phyloP scores from a whole-genome alignment of 371 early-diverging fungal genomes.

The Basidiobolus meristosporus region DNA sequence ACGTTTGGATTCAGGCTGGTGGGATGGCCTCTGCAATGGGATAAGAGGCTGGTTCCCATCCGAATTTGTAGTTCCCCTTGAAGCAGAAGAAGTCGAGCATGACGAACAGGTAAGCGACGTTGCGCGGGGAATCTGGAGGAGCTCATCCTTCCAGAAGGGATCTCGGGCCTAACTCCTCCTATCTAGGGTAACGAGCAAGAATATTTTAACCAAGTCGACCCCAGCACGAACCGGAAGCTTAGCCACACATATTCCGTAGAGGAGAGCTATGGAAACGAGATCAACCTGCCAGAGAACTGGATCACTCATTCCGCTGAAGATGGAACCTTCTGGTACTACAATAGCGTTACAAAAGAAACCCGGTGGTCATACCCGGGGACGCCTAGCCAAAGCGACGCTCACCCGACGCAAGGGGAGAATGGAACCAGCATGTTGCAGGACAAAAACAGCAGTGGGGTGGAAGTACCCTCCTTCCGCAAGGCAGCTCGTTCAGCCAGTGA shows the following conservation, averaged over 20 bases:
- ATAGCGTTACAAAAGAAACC: conserved; percentile 20
- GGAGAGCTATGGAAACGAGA: no score
- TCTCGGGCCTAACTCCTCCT: no score
- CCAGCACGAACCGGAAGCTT: no score
- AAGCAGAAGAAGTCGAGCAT: conserved; percentile 4
- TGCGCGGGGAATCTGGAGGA: no score
- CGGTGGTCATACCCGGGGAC: conserved; percentile 15
- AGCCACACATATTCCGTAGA: no score
- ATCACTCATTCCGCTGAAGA: conserved; percentile 16
- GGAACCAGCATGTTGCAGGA: conserved; percentile 11
- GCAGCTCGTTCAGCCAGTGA: not conserved
- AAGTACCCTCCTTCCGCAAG: no score
- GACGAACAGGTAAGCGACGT: no score
- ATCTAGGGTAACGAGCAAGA: no score
- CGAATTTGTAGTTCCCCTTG: conserved; percentile 45
- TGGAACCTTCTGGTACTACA: conserved; percentile 21
- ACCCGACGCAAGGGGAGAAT: conserved; percentile 1
- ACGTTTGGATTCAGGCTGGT: conserved; percentile 79
- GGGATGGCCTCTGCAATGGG: conserved; percentile 58
- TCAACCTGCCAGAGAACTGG: conserved; percentile 18
- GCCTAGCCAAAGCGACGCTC: not conserved
- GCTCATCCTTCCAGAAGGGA: no score
- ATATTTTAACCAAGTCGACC: no score
- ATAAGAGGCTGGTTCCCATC: conserved; percentile 77
- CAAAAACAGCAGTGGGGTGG: conserved; percentile 5